Base-by-base conservation (phyloP, 164 flowering plant genomes). In the Kalanchoe fedtschenkoi region DNA sequence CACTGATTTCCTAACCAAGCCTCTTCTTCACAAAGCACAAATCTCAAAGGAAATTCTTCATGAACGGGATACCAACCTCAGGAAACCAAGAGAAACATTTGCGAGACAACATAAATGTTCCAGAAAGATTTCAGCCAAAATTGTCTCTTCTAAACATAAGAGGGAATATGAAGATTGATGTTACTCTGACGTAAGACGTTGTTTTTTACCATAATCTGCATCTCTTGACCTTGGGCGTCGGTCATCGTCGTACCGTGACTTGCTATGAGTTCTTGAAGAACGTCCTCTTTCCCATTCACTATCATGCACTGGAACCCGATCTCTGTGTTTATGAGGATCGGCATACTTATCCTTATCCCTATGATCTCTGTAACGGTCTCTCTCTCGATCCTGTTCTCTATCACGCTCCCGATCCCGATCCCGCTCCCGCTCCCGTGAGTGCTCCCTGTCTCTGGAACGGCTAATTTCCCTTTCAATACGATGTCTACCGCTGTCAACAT, bases 211-310 rank as follows among this genome's bases (percentile, higher is more conserved):
- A 77, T 82, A 84, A 34, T 87, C 96, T 38, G 81, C 85, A 78
- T 87, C 97, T 70, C 90, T 80, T 21, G 89, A 80, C 68, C 86
- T 80, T 16, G 85, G 78, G 17, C 87, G 86, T 13, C 74, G 83
- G 4, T 81, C 87, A n/a, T 87, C 91, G 58, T 83, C 96, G 57
- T 81, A 84, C 26, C 89, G 73, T 22, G 89, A 77, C 75, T 81
- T 84, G 73, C 87, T 77, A 34, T 83, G 85, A 46, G 82, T 72
- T 65, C 89, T 83, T 15, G 91, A 87, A n/a, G 88, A 79, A 17
- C 85, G 75, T 35, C 87, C 84, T 69, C 85, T 76, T 17, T 88
- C 92, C 86, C 87, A 75, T 19, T 87, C 95, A 62, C 80, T 83
- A 62, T 83, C 86, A 63, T 81, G 78, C 35, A 83, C 95, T 24